These are phyloP conservation scores for Neofusicoccum umdonicola DNA, from an alignment of 2,329 filamentous ascomycete species.

Conservation along the genomic window DNA sequence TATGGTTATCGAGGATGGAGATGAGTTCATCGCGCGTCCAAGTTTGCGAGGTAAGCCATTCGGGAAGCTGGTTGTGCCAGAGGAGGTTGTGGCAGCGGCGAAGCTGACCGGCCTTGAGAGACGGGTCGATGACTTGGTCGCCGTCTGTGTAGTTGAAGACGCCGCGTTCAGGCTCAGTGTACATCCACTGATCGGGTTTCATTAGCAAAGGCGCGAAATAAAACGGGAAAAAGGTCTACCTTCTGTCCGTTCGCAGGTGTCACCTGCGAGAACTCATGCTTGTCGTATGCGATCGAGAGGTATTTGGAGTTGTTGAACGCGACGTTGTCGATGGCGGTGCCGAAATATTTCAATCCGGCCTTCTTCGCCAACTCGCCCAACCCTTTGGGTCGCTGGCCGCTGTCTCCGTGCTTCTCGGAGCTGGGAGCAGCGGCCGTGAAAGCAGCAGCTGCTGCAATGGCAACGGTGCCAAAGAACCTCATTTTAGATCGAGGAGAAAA, in stretches of 20 bases:
- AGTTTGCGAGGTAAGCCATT: slow-evolving; percentile 50
- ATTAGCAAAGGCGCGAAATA: too few species aligned
- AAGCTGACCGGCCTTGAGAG: slow-evolving; percentile 43
- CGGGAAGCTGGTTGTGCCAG: slow-evolving; percentile 55
- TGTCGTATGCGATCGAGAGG: slow-evolving; percentile 53
- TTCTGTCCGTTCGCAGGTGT: slow-evolving; percentile 64
- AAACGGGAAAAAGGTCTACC: slow-evolving; percentile 21
- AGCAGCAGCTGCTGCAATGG: slow-evolving; percentile 19
- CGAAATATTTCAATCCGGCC: slow-evolving; percentile 56
- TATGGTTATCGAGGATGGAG: slow-evolving; percentile 58
- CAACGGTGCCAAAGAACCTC: slow-evolving; percentile 24
- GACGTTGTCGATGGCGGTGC: slow-evolving; percentile 59
- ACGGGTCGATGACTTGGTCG: slow-evolving; percentile 48
- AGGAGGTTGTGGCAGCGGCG: slow-evolving; percentile 63
- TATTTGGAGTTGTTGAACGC: slow-evolving; percentile 57
- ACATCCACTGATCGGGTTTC: slow-evolving; percentile 52
- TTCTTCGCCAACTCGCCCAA: slow-evolving; percentile 56
- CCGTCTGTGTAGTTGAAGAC: slow-evolving; percentile 59
- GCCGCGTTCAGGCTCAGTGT: slow-evolving; percentile 56
- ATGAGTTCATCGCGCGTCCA: slow-evolving; percentile 62
- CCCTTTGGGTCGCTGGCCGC: slow-evolving; percentile 18
- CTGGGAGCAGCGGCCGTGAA: slow-evolving; percentile 25
- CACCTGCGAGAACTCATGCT: slow-evolving; percentile 61
- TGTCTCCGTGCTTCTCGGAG: slow-evolving; percentile 4
- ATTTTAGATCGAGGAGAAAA: slow-evolving; percentile 21